Percentiles rank a stretch among this genome's conserved stretches.
These are phyloP conservation scores for Microbotryomycetes sp. DNA, from an alignment of 1,284 basidiomycete genomes.

Conservation along the genomic window DNA sequence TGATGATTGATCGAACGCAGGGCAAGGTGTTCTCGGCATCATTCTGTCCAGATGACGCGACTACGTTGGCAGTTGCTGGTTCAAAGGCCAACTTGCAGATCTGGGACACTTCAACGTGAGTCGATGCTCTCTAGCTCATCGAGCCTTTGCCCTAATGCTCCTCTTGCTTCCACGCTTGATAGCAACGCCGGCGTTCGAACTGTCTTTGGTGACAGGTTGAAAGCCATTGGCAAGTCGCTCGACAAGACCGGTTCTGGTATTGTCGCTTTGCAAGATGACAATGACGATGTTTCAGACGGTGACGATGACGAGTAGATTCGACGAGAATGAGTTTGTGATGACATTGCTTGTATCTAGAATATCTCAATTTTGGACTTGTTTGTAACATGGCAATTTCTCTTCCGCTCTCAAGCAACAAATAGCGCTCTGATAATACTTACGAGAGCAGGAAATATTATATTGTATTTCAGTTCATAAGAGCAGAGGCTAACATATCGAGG, in stretches of 20 bases:
- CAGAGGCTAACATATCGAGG: no score
- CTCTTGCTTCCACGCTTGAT: neutral
- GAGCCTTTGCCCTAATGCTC: neutral
- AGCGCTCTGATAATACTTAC: no score
- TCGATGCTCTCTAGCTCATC: neutral
- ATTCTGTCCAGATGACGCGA: constrained; percentile 89
- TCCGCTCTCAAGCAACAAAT: no score
- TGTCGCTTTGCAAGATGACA: constrained; percentile 23
- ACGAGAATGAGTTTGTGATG: no score
- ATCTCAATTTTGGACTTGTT: no score
- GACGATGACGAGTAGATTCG: constrained; percentile 5
- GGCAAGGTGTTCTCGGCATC: constrained; percentile 89
- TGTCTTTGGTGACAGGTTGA: constrained; percentile 42
- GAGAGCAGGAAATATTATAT: no score
- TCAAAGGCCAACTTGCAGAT: constrained; percentile 87
- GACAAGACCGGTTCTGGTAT: constrained; percentile 25
- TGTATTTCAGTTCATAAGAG: no score
- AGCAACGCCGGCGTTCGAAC: constrained; percentile 42
- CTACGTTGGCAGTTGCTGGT: constrained; percentile 89
- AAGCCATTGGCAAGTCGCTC: constrained; percentile 33
- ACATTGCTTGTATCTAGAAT: no score
- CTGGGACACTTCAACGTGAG: constrained; percentile 60
- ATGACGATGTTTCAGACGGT: constrained; percentile 12
- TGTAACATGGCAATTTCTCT: no score
- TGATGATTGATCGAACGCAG: constrained; percentile 45